Evolutionary conservation across 1,139 yeast species (phyloP), one percentile per base, ranked within the genome.

Genomic region (Candida smagusa): DNA sequence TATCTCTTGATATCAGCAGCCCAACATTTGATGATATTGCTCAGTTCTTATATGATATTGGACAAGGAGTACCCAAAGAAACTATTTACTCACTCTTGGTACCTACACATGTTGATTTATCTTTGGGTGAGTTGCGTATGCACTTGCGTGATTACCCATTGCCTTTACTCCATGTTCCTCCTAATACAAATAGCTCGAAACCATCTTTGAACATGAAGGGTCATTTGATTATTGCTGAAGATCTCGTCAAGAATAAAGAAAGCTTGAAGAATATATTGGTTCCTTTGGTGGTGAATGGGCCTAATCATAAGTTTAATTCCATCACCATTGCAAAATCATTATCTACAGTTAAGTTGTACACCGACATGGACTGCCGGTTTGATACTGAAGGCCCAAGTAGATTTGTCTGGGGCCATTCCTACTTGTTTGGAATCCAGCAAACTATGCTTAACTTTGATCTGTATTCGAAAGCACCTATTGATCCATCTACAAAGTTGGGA

Each of bases 391-490:
- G 61, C 7, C 81, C 92, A 0, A 78, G 94, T 0, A 66, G 86
- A 27, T 79, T 87, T 30, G 79, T 87, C 0, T 89, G 96, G 95
- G 95, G 96, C 22, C 81, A 83, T 27, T 84, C 89, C 0, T 83
- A 82, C 52, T 88, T 82, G 50, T 90, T 95, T 28, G 94, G 89
- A 1, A 74, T 90, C 29, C 90, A 88, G 47, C 92, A 88, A 47
- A 72, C 82, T 2, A 85, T 86, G 83, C 66, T 80, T 39, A 84
- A 81, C 41, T 74, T 90, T 49, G 96, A 89, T 51, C 83, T 84
- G 38, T 86, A 90, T 55, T 81, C 95, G 1, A 92, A 83, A 50
- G 85, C 86, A 1, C 85, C 85, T 59, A 63, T 87, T 75, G 98
- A 78, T 49, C 73, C 74, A 2, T 74, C 80, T 3, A 54, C 63